Base-by-base conservation (phyloP, 2,329 filamentous ascomycete genomes). In the Colletotrichum ledebouriae region DNA sequence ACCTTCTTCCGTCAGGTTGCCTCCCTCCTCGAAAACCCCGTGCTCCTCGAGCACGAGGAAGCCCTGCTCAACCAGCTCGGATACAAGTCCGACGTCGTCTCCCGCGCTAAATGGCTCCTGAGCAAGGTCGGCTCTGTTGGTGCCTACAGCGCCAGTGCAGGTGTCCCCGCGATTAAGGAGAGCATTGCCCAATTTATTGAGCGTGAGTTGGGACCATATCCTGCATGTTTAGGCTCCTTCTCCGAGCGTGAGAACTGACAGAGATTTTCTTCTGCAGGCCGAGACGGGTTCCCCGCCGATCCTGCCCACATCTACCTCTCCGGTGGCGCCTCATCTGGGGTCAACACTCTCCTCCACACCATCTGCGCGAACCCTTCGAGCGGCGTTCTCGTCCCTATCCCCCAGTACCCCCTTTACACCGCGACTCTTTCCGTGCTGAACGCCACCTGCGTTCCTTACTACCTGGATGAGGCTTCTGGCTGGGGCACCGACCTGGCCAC, bases 1-100 rank as follows among this genome's bases (percentile, higher is more conserved):
- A 99, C 96, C 73, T 99, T 98, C 86, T 98, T 99, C 89, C 91
- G 96, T 74, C 95, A 99, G 83, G 96, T 99, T 33, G 87, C 96
- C 76, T 97, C 94, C 82, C 81, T 99, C 71, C 82, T 98, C 67
- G 96, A 99, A 85, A 94, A 98, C 84, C 96, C 96, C 1, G 79
- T 85, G 65, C 85, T 99, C 39, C 86, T 99, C 69, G 87, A 97
- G 76, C 90, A 97, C 74, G 89, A 94, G 78, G 88, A 95, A 72
- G 90, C 92, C n/a, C 83, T 98, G 71, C 82, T 90, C 76, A 87
- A 90, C 64, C 80, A 85, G 50, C 87, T 98, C 73, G 94, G 92
- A 72, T 99, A 98, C 85, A 92, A 97, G 85, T 83, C 89, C 71
- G 96, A 99, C 82, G 95, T 95, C 47, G 86, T 98, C 73, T 92